Evolutionary conservation across 2,329 filamentous ascomycete species (phyloP).

Genomic region (Tolypocladium endophyticum): DNA sequence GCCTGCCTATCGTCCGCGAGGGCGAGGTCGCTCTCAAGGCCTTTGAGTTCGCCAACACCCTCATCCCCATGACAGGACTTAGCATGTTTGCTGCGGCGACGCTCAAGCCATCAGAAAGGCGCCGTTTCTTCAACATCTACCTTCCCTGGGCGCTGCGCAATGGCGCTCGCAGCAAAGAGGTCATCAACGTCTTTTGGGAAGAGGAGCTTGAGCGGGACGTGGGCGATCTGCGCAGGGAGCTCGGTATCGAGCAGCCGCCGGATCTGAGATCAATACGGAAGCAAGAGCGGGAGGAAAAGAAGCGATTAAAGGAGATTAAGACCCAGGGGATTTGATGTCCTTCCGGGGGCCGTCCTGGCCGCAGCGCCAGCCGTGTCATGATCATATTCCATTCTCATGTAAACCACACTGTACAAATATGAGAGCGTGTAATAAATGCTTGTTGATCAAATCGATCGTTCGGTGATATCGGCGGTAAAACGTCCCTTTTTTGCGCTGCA

Average conservation of each 20-base stretch:
- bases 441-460: background rate
- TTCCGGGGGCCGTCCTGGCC: background rate
- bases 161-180: conserved; percentile 62
- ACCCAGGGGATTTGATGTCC: conserved; percentile 6
- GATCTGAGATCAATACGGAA: conserved; percentile 72
- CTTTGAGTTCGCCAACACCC: conserved; percentile 91
- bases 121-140: conserved; percentile 63
- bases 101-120: conserved; percentile 70
- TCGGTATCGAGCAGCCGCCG: conserved; percentile 82
- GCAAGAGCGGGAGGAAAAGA: conserved; percentile 58
- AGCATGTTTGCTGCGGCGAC: conserved; percentile 79
- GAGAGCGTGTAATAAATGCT: background rate
- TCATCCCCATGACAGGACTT: conserved; percentile 89
- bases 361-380: conserved; percentile 3
- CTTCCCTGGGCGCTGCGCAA: conserved; percentile 86
- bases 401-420: background rate
- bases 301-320: conserved; percentile 42
- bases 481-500: background rate
- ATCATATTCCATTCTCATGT: background rate
- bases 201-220: conserved; percentile 82
- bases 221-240: conserved; percentile 56
- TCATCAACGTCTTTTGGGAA: conserved; percentile 98
- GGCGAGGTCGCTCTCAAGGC: conserved; percentile 96
- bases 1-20: conserved; percentile 83
- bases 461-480: conserved; percentile 2